Evolutionary conservation across 1,284 basidiomycete species (phyloP), one percentile per base, ranked within the genome.

Genomic region (Pisolithus thermaeus): DNA sequence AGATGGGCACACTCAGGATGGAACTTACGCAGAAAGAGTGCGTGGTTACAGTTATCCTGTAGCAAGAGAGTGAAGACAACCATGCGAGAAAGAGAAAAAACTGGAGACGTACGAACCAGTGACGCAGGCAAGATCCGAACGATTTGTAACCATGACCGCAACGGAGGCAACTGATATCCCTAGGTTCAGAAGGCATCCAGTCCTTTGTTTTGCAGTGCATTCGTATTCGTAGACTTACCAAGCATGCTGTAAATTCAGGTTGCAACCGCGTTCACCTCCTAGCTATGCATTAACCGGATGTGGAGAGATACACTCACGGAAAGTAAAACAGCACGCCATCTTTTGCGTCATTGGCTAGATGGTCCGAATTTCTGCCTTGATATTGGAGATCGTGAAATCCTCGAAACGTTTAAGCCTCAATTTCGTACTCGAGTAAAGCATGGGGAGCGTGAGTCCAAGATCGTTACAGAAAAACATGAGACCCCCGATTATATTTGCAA

Each of bases 311-410:
- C 11, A 20, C 61, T 47, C 30, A 62, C 60, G 63, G n/a, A 23
- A 60, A 46, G 42, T 61, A 60, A 25, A 60, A 9, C 62, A 12
- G 27, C 62, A 27, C 25, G 7, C 25, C 7, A 7, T 27, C 25
- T 27, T 46, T n/a, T 27, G 52, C 7, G 23, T 46, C 42, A 28
- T 58, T 16, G 55, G 45, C 14, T 9, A 2, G 4, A 36, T 14
- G 8, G 6, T 43, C 8, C 36, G 36, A 37, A 37, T 37, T 7
- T 37, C 36, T 37, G 12, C 36, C 36, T 37, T 37, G n/a, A 37
- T 37, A 18, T 37, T 37, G 36, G 36, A 14, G 36, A 37, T 37
- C 12, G 36, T 37, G 4, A 37, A 37, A 1, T 11, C 36, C 12
- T 5, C 12, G n/a, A 37, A 11, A 18, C 36, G 7, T 37, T 37